phyloP scores from a whole-genome alignment of 768 basidiomycete species.

The Pisolithus orientalis region DNA sequence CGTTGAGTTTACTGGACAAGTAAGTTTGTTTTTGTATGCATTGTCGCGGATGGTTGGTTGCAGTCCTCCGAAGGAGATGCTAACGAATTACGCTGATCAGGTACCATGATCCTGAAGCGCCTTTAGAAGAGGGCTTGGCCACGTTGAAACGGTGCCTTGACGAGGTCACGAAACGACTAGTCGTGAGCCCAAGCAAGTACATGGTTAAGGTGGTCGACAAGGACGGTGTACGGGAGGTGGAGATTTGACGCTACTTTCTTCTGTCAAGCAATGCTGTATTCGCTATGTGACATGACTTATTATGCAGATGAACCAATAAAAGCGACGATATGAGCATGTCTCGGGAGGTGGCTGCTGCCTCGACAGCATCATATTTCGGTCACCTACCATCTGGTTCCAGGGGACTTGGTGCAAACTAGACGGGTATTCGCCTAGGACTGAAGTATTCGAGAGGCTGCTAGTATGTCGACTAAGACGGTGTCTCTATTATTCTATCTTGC shows the following conservation, averaged over 20 bases:
- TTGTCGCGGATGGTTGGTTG: background rate
- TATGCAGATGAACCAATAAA: too few species aligned
- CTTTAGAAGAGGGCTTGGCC: constrained; percentile 79
- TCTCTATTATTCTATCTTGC: too few species aligned
- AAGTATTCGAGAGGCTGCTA: too few species aligned
- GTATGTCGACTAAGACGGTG: too few species aligned
- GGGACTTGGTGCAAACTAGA: too few species aligned
- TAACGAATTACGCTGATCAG: constrained; percentile 30
- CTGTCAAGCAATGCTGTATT: background rate
- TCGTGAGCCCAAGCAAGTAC: constrained; percentile 75
- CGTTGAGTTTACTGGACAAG: constrained; percentile 87
- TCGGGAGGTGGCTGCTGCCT: too few species aligned
- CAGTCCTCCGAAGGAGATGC: background rate
- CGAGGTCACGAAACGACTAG: constrained; percentile 79
- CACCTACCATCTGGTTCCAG: too few species aligned
- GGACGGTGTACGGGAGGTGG: constrained; percentile 79
- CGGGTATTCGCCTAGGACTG: too few species aligned
- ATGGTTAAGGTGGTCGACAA: constrained; percentile 91
- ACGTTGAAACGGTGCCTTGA: constrained; percentile 81
- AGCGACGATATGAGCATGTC: too few species aligned
- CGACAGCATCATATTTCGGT: too few species aligned
- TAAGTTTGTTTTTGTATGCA: constrained; percentile 27
- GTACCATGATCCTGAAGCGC: constrained; percentile 86
- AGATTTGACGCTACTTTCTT: constrained; percentile 40
- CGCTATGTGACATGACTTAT: background rate